A percentile compares a stretch with the other conserved stretches of the same genome.
Evolutionary conservation across 225 moss, liverwort and hornwort species (phyloP).

Genomic region (Sphagnum tenellum): DNA sequence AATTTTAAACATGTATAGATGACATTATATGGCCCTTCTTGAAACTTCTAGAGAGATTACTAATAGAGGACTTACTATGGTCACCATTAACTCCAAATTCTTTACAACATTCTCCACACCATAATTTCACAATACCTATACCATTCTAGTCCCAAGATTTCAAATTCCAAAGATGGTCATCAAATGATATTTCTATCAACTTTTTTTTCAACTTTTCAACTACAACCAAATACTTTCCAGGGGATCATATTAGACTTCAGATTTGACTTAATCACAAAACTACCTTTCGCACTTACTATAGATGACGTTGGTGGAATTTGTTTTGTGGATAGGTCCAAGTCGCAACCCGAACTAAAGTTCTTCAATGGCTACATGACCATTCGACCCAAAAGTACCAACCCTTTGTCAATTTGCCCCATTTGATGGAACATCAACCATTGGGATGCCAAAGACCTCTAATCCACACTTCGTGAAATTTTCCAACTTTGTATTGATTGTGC

Average conservation of each 20-base stretch:
- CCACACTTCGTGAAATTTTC: neutral
- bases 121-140: neutral
- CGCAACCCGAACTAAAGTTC: neutral
- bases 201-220: neutral
- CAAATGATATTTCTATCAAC: neutral
- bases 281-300: neutral
- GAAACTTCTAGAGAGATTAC: neutral
- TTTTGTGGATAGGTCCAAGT: neutral
- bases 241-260: neutral
- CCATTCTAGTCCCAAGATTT: neutral
- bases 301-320: neutral
- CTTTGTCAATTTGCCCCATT: neutral
- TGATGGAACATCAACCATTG: neutral
- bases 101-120: constrained; percentile 1
- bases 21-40: neutral
- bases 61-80: neutral
- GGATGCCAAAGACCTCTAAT: neutral
- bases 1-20: neutral
- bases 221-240: neutral
- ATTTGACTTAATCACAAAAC: neutral
- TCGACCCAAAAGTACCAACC: neutral
- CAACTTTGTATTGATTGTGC: neutral
- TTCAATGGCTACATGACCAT: neutral
- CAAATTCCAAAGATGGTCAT: neutral
- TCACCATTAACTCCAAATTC: neutral